phyloP scores from a whole-genome alignment of 495 filamentous ascomycete genomes.

The Tuber microsphaerosporum region DNA sequence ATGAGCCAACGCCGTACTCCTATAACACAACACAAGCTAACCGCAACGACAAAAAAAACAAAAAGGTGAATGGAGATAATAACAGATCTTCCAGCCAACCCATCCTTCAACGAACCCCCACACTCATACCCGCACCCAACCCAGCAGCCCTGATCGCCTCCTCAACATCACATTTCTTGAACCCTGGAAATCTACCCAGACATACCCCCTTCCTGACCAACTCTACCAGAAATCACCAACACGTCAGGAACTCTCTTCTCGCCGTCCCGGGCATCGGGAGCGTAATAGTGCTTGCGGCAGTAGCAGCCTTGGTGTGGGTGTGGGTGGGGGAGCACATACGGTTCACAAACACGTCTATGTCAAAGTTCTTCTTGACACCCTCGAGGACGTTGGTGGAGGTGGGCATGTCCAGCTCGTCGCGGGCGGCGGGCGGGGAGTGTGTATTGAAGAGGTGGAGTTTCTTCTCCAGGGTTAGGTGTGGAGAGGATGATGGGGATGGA shows the following conservation, averaged over 20 bases:
- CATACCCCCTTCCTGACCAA: slow-evolving; percentile 50
- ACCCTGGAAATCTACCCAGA: slow-evolving; percentile 57
- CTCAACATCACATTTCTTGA: slow-evolving; percentile 55
- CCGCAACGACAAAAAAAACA: not conserved
- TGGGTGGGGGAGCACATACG: slow-evolving; percentile 18
- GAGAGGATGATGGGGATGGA: not conserved
- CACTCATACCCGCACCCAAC: not conserved
- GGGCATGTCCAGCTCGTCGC: slow-evolving; percentile 13
- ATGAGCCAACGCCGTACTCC: slow-evolving; percentile 1
- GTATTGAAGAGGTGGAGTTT: slow-evolving; percentile 11
- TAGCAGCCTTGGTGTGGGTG: slow-evolving; percentile 13
- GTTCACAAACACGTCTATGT: slow-evolving; percentile 40
- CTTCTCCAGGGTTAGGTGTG: not conserved
- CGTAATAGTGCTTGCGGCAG: not conserved
- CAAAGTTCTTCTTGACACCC: slow-evolving; percentile 27
- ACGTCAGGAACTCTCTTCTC: slow-evolving; percentile 11
- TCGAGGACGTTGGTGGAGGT: slow-evolving; percentile 15
- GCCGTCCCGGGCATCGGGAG: slow-evolving; percentile 38
- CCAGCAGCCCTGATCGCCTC: slow-evolving; percentile 45
- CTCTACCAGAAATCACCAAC: slow-evolving; percentile 39
- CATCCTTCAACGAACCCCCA: too few species aligned
- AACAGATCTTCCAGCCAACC: not conserved
- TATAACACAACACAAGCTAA: not conserved
- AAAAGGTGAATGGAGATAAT: not conserved
- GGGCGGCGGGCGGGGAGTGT: slow-evolving; percentile 10